Conservation (phyloP, 345 rosid genomes). For the Dipteronia sinensis region DNA sequence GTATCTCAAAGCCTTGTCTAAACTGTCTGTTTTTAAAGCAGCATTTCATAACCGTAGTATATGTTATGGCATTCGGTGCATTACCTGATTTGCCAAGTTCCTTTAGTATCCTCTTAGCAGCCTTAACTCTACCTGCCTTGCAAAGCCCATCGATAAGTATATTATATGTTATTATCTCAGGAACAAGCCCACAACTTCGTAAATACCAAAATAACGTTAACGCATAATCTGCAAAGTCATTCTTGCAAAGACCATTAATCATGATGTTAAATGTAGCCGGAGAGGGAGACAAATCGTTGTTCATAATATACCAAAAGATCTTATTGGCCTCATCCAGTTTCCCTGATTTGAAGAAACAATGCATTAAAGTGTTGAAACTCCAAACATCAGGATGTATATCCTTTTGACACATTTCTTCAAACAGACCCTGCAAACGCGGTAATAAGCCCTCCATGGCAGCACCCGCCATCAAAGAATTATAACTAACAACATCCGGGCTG, state of each 20-base stretch:
- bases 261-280: slow-evolving; percentile 63
- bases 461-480: slow-evolving; percentile 73
- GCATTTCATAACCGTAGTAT: slow-evolving; percentile 67
- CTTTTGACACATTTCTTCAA: slow-evolving; percentile 76
- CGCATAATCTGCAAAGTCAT: slow-evolving; percentile 54
- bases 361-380: slow-evolving; percentile 86
- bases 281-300: slow-evolving; percentile 37
- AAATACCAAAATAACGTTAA: slow-evolving; percentile 55
- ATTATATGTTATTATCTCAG: slow-evolving; percentile 64
- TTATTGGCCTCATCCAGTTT: slow-evolving; percentile 63
- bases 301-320: slow-evolving; percentile 51
- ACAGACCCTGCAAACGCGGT: slow-evolving; percentile 49
- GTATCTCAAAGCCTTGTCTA: slow-evolving; percentile 61
- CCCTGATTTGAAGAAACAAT: slow-evolving; percentile 66
- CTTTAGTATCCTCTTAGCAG: slow-evolving; percentile 57
- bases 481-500: slow-evolving; percentile 58
- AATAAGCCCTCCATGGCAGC: slow-evolving; percentile 49
- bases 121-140: slow-evolving; percentile 47
- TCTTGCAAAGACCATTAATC: slow-evolving; percentile 80
- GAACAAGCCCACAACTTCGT: slow-evolving; percentile 58
- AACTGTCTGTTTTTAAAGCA: slow-evolving; percentile 58
- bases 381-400: slow-evolving; percentile 72
- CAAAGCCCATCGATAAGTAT: slow-evolving; percentile 77
- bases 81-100: slow-evolving; percentile 57
- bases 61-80: slow-evolving; percentile 67